Base-by-base conservation (phyloP, 306 rosid genomes). In the Prosopis cineraria region DNA sequence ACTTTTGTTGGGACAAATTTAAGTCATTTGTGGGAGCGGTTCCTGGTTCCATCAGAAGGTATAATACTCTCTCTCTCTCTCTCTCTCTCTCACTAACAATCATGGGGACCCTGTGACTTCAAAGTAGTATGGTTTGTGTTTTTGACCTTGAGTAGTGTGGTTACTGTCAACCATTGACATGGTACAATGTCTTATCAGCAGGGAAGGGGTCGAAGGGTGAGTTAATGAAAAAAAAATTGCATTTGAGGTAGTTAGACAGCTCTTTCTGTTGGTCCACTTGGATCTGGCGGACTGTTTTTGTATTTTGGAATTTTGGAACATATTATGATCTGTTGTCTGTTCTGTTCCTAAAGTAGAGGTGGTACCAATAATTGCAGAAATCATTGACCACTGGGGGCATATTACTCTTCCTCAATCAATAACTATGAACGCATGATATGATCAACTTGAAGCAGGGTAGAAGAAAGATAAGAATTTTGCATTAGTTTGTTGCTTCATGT, bases 1-100 rank as follows among this genome's bases (percentile, higher is more conserved):
- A 92, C 98, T 78, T 95, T 92, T 82, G 85, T 91, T 55, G 98
- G 98, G 48, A 92, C 98, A 84, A 95, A 95, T 80, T 86, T 95
- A 81, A 90, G 88, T 87, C 93, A 88, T 73, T 73, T 71, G 79
- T 92, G 98, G 98, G 93, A 92, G 77, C 91, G 67, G 63, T 95
- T 91, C 79, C 86, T 95, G 77, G 80, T 86, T 84, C 68, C 79
- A 39, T 86, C 95, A 52, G 89, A 90, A 85, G 98, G 98, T 94
- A 94, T 52, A 45, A 31, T 27, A 41, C 22, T 27, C 59, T 9
- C 53, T 36, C 44, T 6, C 40, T n/a, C 39, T 36, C 16, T 47
- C 48, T 12, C 37, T 55, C 75, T 34, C 4, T 2, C 3, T 2
- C 43, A 68, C 52, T 37, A 31, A 24, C 22, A 58, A 1, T 43